Percentiles rank a stretch among this genome's conserved stretches.
Conservation (phyloP, 257 asterid species). For the Ophiorrhiza pumila region DNA sequence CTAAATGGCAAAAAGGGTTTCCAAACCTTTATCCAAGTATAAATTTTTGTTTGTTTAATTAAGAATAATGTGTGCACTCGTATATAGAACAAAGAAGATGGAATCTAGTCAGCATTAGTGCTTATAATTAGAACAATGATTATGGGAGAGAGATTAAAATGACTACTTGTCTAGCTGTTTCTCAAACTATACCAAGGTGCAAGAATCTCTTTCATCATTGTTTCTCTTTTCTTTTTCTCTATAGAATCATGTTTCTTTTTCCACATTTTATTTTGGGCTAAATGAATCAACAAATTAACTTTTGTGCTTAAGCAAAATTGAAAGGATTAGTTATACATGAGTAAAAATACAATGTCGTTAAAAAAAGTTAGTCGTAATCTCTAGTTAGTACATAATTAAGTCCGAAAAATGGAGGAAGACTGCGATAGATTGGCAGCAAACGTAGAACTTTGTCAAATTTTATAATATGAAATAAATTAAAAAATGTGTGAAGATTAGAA, state of each 20-base stretch:
- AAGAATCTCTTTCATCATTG: neutral
- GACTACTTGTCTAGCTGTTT: neutral
- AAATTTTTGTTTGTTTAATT: too few relatives aligned
- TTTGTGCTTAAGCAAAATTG: constrained; percentile 6
- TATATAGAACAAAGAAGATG: neutral
- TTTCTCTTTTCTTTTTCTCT: neutral
- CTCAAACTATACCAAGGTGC: neutral
- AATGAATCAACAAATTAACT: neutral
- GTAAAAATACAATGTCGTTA: too few relatives aligned
- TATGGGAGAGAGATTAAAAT: neutral
- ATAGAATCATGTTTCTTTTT: neutral
- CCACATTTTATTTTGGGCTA: too few relatives aligned
- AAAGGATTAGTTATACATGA: too few relatives aligned
- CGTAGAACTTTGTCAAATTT: too few relatives aligned
- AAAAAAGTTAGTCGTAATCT: too few relatives aligned
- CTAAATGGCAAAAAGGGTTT: too few relatives aligned
- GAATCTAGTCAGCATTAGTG: neutral
- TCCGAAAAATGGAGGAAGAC: too few relatives aligned
- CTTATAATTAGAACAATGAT: neutral
- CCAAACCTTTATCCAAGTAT: neutral
- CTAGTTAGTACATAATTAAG: too few relatives aligned
- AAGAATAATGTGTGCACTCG: neutral
- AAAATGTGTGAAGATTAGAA: too few relatives aligned
- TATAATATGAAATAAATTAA: too few relatives aligned
- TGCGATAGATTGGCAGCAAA: too few relatives aligned